Conservation (phyloP, 805 yeast species). For the Metschnikowia kofuensis region DNA sequence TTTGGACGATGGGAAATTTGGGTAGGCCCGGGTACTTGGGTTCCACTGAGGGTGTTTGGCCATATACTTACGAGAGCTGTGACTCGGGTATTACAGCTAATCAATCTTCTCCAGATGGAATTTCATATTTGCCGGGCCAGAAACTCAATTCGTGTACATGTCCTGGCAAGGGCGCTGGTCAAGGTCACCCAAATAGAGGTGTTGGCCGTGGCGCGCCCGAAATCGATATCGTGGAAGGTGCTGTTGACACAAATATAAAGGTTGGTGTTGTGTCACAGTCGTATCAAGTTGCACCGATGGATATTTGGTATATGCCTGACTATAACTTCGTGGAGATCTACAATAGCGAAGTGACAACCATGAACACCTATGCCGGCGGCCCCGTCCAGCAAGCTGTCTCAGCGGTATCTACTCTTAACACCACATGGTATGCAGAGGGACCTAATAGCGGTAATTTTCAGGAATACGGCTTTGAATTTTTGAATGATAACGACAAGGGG, state of each 20-base stretch:
- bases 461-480: slow-evolving; percentile 72
- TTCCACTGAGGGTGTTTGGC: slow-evolving; percentile 93
- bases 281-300: slow-evolving; percentile 88
- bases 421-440: slow-evolving; percentile 77
- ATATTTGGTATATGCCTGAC: slow-evolving; percentile 92
- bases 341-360: slow-evolving; percentile 64
- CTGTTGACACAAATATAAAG: slow-evolving; percentile 50
- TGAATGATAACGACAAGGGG: slow-evolving; percentile 65
- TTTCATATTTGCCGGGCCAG: slow-evolving; percentile 85
- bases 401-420: slow-evolving; percentile 73
- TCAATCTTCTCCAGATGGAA: slow-evolving; percentile 87
- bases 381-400: slow-evolving; percentile 93
- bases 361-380: slow-evolving; percentile 91
- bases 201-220: slow-evolving; percentile 87
- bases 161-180: slow-evolving; percentile 67
- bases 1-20: slow-evolving; percentile 91
- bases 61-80: slow-evolving; percentile 81
- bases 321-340: slow-evolving; percentile 73
- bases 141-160: slow-evolving; percentile 75
- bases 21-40: slow-evolving; percentile 91
- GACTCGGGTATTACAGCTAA: slow-evolving; percentile 95
- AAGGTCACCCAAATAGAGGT: slow-evolving; percentile 86
- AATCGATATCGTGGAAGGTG: slow-evolving; percentile 88
- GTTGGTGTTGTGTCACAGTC: slow-evolving; percentile 86
- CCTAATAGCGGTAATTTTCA: slow-evolving; percentile 56